A percentile compares a stretch with the other conserved stretches of the same genome.
Evolutionary conservation across 2,329 filamentous ascomycete genomes (phyloP).

Genomic region (Purpureocillium lavendulum): DNA sequence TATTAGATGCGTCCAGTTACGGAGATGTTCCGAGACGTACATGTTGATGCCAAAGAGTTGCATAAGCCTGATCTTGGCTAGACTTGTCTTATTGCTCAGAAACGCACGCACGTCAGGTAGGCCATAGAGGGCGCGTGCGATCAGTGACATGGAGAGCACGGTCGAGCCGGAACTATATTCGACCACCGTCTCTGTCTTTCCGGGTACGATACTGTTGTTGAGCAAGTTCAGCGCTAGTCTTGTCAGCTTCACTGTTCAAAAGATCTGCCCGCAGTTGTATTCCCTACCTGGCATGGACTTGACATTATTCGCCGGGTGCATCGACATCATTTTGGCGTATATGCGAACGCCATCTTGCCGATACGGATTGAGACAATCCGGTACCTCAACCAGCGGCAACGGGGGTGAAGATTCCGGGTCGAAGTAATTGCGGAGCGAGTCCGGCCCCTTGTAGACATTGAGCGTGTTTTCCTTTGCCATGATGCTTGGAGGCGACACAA

Average conservation of each 20-base stretch:
- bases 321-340: slow-evolving; percentile 59
- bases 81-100: slow-evolving; percentile 49
- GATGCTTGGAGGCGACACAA: background rate
- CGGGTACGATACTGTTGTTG: slow-evolving; percentile 9
- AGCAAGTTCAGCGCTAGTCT: slow-evolving; percentile 41
- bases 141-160: slow-evolving; percentile 50
- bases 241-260: background rate
- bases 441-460: slow-evolving; percentile 50
- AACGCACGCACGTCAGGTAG: slow-evolving; percentile 45
- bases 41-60: slow-evolving; percentile 51
- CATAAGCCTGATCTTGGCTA: slow-evolving; percentile 45
- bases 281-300: slow-evolving; percentile 49
- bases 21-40: slow-evolving; percentile 12
- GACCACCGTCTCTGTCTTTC: slow-evolving; percentile 41
- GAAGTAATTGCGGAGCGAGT: slow-evolving; percentile 50
- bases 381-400: slow-evolving; percentile 53
- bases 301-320: slow-evolving; percentile 57
- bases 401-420: slow-evolving; percentile 49
- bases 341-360: slow-evolving; percentile 50
- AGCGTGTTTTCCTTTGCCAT: slow-evolving; percentile 20
- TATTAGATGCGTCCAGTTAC: slow-evolving; percentile 12
- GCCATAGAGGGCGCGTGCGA: slow-evolving; percentile 41
- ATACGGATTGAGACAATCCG: slow-evolving; percentile 47
- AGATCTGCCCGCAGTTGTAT: background rate
- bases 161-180: slow-evolving; percentile 57